phyloP scores from a whole-genome alignment of 208 protist genomes.

The Trypanosoma vivax region DNA sequence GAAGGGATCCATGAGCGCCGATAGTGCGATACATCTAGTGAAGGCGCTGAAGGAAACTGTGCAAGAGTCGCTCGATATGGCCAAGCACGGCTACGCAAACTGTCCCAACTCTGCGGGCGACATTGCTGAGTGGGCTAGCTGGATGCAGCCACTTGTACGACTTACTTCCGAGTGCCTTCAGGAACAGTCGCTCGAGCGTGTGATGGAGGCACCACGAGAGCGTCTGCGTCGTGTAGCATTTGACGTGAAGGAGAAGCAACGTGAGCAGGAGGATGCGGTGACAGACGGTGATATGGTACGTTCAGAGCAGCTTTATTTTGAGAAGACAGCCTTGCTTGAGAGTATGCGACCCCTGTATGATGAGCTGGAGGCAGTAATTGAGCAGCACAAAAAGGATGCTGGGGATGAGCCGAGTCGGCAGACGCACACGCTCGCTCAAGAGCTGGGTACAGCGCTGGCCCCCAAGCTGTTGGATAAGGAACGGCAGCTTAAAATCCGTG shows the following conservation, averaged over 20 bases:
- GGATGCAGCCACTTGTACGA: slow-evolving; percentile 39
- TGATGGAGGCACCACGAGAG: slow-evolving; percentile 48
- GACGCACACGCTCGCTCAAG: slow-evolving; percentile 22
- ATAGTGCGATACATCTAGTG: slow-evolving; percentile 18
- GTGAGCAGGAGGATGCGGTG: slow-evolving; percentile 69
- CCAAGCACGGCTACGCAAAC: slow-evolving; percentile 10
- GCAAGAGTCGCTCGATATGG: slow-evolving; percentile 15
- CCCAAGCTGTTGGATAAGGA: slow-evolving; percentile 13
- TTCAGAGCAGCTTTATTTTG: slow-evolving; percentile 75
- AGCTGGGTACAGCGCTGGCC: slow-evolving; percentile 13
- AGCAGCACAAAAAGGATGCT: slow-evolving; percentile 25
- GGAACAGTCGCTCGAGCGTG: slow-evolving; percentile 21
- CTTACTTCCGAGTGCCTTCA: slow-evolving; percentile 41
- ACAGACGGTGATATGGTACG: slow-evolving; percentile 74
- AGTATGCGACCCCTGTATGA: slow-evolving; percentile 51
- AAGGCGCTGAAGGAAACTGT: slow-evolving; percentile 28
- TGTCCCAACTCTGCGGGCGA: slow-evolving; percentile 11
- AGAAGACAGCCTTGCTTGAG: slow-evolving; percentile 61
- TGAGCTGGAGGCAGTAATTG: slow-evolving; percentile 40
- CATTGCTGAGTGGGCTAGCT: slow-evolving; percentile 26
- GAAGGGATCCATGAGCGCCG: not conserved
- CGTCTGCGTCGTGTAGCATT: slow-evolving; percentile 62
- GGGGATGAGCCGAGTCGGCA: slow-evolving; percentile 19
- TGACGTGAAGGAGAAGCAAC: slow-evolving; percentile 64
- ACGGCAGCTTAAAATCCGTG: slow-evolving; percentile 9